phyloP scores from a whole-genome alignment of 1,139 yeast species.

The Taphrina sp. region DNA sequence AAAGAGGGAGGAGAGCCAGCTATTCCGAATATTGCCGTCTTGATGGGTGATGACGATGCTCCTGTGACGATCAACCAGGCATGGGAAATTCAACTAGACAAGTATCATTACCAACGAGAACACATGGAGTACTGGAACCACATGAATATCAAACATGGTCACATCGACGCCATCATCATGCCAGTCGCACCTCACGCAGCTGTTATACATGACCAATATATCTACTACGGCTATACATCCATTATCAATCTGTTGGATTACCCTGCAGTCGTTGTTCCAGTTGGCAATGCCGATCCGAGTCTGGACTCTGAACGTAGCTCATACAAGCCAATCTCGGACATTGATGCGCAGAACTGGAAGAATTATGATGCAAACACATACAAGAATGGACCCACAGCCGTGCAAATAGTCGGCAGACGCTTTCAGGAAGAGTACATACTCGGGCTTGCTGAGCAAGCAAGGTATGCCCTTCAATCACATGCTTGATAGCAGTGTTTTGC shows the following conservation, averaged over 20 bases:
- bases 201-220: constrained; percentile 44
- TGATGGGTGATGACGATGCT: constrained; percentile 7
- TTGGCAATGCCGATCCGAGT: constrained; percentile 50
- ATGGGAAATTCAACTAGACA: constrained; percentile 45
- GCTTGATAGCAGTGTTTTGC: not conserved
- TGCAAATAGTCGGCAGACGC: constrained; percentile 49
- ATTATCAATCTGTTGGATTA: constrained; percentile 57
- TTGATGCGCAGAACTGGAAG: constrained; percentile 40
- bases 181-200: constrained; percentile 72
- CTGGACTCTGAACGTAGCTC: constrained; percentile 43
- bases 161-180: constrained; percentile 63
- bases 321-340: constrained; percentile 42
- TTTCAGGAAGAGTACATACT: constrained; percentile 49
- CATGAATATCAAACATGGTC: constrained; percentile 42
- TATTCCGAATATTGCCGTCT: constrained; percentile 28
- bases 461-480: constrained; percentile 35
- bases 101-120: constrained; percentile 43
- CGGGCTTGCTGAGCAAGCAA: constrained; percentile 42
- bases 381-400: constrained; percentile 49
- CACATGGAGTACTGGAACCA: constrained; percentile 48
- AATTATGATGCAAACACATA: constrained; percentile 44
- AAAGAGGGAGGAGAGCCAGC: constrained; percentile 53
- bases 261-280: constrained; percentile 57
- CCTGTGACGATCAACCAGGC: constrained; percentile 41
- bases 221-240: constrained; percentile 49